Evolutionary conservation across 176 grass and related monocot genomes (phyloP).

Genomic region (Phoenix roebelenii): DNA sequence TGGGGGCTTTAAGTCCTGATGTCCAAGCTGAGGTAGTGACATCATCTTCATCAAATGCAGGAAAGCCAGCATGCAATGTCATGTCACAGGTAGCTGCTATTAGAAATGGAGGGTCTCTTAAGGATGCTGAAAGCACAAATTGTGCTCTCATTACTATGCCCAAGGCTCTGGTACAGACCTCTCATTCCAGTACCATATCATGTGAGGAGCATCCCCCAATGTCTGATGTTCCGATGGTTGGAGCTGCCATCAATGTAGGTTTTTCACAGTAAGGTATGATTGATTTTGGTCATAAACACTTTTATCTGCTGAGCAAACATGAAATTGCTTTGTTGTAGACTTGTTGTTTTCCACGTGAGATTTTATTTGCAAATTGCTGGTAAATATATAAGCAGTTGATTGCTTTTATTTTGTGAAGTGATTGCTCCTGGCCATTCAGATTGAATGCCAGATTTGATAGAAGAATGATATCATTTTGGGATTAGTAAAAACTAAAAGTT

Average conservation of each 20-base stretch:
- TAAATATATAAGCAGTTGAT: too few relatives aligned
- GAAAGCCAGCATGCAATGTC: constrained; percentile 18
- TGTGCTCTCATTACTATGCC: constrained; percentile 12
- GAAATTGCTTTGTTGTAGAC: too few relatives aligned
- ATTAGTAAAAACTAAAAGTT: too few relatives aligned
- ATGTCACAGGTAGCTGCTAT: constrained; percentile 8
- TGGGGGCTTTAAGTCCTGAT: constrained; percentile 13
- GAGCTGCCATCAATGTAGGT: constrained; percentile 8
- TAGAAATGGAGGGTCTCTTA: constrained; percentile 11
- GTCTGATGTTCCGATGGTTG: constrained; percentile 22
- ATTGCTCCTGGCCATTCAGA: too few relatives aligned
- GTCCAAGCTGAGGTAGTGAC: neutral
- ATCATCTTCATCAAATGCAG: constrained; percentile 20
- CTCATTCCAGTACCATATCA: constrained; percentile 24
- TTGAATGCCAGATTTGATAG: too few relatives aligned
- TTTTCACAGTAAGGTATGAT: constrained; percentile 42
- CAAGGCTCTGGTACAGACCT: neutral
- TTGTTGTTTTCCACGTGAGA: too few relatives aligned
- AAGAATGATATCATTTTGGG: too few relatives aligned
- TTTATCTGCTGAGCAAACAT: too few relatives aligned
- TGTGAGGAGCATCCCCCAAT: constrained; percentile 21
- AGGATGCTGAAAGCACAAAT: constrained; percentile 21
- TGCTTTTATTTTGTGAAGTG: too few relatives aligned
- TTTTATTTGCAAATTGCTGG: too few relatives aligned
- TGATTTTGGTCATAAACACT: constrained; percentile 1